Base-by-base conservation (phyloP, 139 green algal species). In the Tetraselmis striata region DNA sequence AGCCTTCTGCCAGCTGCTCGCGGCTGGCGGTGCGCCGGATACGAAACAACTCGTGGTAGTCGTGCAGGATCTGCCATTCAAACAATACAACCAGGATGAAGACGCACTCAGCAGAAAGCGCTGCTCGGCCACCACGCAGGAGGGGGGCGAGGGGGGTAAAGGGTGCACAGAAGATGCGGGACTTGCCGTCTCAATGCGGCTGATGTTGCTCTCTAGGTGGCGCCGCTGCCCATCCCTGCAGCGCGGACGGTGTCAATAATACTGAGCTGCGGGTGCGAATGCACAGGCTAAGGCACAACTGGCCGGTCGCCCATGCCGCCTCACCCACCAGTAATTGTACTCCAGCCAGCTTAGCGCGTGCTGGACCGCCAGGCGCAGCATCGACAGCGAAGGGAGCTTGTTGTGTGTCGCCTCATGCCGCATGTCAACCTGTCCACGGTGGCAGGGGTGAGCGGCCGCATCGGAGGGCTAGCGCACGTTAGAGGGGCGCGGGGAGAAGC, bases 361-460 rank as follows among this genome's bases (percentile, higher is more conserved):
- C 2, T 32, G 32, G 0, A 89, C 89, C 0, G 88, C 93, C 29
- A 93, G 74, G 28, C 90, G 85, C 30, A 97, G 88, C 30, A 92
- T 83, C 5, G 88, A 75, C 82, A 96, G 81, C 1, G 82, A 87
- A 1, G 94, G 94, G 80, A 97, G 88, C 30, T 95, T 91, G 79
- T 94, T 96, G 88, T 97, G 94, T 0, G 91, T 93, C 0, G 93
- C 90, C 45, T 96, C 93, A 29, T 95, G 93, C 1, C 93, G 87
- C 0, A 95, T 59, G 76, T 97, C 93, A 25, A 97, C 45, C 45
- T 67, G n/a, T n/a, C n/a, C n/a, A n/a, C n/a, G n/a, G n/a, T n/a
- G n/a, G n/a, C n/a, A n/a, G n/a, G n/a, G n/a, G n/a, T n/a, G n/a
- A n/a, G n/a, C n/a, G n/a, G n/a, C n/a, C n/a, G n/a, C n/a, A n/a